These are phyloP conservation scores for Podospora didyma DNA, from an alignment of 495 filamentous ascomycete genomes.

Conservation along the genomic window DNA sequence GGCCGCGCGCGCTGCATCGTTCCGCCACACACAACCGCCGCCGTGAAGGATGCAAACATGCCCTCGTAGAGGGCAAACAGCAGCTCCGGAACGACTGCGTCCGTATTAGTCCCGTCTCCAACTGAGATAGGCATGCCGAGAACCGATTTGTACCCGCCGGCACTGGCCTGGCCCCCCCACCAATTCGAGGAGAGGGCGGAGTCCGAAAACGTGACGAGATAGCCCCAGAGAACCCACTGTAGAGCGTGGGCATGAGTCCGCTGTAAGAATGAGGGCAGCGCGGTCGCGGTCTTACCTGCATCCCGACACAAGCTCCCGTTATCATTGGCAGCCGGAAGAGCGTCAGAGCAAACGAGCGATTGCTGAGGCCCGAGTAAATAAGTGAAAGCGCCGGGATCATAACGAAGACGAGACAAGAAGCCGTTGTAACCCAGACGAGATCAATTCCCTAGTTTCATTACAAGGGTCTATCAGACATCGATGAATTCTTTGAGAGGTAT, in stretches of 20 bases:
- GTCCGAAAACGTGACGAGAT: constrained; percentile 12
- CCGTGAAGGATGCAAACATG: constrained; percentile 19
- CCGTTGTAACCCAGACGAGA: constrained; percentile 13
- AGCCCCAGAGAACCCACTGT: constrained; percentile 17
- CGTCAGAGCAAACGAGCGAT: constrained; percentile 15
- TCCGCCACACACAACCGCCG: constrained; percentile 14
- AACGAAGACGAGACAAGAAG: constrained; percentile 13
- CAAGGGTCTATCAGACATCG: too few relatives aligned
- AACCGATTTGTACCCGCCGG: constrained; percentile 1
- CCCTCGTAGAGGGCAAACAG: constrained; percentile 14
- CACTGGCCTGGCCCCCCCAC: constrained; percentile 14
- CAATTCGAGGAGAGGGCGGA: constrained; percentile 5
- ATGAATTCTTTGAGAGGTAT: not conserved
- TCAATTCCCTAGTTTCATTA: constrained; percentile 2
- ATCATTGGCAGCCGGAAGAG: constrained; percentile 16
- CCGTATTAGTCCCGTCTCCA: constrained; percentile 4
- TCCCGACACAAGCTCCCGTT: constrained; percentile 10
- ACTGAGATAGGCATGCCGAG: constrained; percentile 6
- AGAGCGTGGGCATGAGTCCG: not conserved
- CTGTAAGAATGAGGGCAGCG: not conserved
- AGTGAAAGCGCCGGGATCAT: constrained; percentile 16
- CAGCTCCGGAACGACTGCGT: constrained; percentile 10
- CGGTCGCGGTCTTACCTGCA: constrained; percentile 1
- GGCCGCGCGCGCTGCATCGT: constrained; percentile 13
- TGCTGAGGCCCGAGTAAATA: constrained; percentile 16